phyloP scores from a whole-genome alignment of 2,329 filamentous ascomycete species.

The Celoporthe dispersa region DNA sequence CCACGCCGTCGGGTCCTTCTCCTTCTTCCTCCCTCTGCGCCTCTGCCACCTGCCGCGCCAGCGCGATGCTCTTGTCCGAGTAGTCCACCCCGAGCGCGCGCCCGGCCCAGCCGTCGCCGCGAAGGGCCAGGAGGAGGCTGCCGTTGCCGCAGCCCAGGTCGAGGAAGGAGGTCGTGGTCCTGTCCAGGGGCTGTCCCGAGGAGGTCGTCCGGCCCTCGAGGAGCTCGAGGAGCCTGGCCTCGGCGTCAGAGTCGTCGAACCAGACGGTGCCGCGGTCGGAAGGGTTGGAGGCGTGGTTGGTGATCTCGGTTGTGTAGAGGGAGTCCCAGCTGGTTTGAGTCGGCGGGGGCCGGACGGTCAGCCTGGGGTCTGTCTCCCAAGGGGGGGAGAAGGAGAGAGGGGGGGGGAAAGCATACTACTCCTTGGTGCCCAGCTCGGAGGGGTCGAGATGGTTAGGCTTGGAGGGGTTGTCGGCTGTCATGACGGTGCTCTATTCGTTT shows the following conservation, averaged over 20 bases:
- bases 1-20: constrained; percentile 35
- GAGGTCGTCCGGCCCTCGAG: constrained; percentile 51
- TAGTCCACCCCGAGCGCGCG: constrained; percentile 89
- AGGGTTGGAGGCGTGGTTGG: constrained; percentile 73
- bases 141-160: constrained; percentile 96
- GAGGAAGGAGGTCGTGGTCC: constrained; percentile 64
- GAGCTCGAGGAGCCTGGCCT: constrained; percentile 76
- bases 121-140: constrained; percentile 81
- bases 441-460: constrained; percentile 73
- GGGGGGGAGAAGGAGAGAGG: constrained; percentile 8
- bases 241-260: constrained; percentile 93
- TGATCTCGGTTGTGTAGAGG: constrained; percentile 72
- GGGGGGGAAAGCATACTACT: constrained; percentile 68
- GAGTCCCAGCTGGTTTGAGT: constrained; percentile 70
- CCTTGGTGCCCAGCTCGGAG: constrained; percentile 81
- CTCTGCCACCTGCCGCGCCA: constrained; percentile 69
- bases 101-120: constrained; percentile 67
- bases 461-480: constrained; percentile 22
- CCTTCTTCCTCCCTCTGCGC: constrained; percentile 31
- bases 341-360: not conserved
- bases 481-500: not conserved
- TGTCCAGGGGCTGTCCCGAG: constrained; percentile 25
- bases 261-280: constrained; percentile 87
- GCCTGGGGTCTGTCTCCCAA: not conserved
- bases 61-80: constrained; percentile 71